Base-by-base conservation (phyloP, 2,329 filamentous ascomycete genomes). In the Hypoxylon sp. region DNA sequence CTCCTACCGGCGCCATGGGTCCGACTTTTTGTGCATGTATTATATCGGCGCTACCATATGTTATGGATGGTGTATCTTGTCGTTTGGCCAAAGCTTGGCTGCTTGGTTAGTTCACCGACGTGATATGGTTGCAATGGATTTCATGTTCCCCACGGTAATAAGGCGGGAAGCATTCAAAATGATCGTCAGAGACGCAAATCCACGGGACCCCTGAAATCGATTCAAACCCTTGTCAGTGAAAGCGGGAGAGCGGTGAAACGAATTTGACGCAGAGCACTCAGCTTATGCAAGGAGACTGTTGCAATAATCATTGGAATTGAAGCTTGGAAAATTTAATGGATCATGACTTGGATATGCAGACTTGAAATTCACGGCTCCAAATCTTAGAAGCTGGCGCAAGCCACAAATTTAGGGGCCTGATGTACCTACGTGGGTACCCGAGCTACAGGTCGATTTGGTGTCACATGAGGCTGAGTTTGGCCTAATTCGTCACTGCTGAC, bases 1-100 rank as follows among this genome's bases (percentile, higher is more conserved):
- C 73, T 74, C 71, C 73, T 73, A 71, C 75, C 67, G 75, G 72
- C 69, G 76, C 73, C 75, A 77, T 79, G 70, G 71, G 63, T 67
- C 65, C 69, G 64, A 67, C 62, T 62, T 74, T 70, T 67, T 70
- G 70, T 71, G 73, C 73, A 78, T 78, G 72, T 74, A 75, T 77
- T 74, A 67, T 44, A 68, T 72, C 64, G 63, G 70, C 63, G 63
- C 72, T 72, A 68, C 67, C 72, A 59, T 39, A 24, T 64, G 44
- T 21, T 44, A 11, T 44, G 39, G 17, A 44, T 37, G 53, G 48
- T 62, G 21, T 46, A 29, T 39, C 42, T 50, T 61, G 37, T 69
- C 59, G 48, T 64, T 46, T 27, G 65, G 57, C n/a, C 53, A 60
- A 62, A 64, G 50, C 64, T 65, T 46, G 56, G 63, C 53, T 65